Conservation (phyloP, 768 basidiomycete species). For the Phylloporus arenicola region DNA sequence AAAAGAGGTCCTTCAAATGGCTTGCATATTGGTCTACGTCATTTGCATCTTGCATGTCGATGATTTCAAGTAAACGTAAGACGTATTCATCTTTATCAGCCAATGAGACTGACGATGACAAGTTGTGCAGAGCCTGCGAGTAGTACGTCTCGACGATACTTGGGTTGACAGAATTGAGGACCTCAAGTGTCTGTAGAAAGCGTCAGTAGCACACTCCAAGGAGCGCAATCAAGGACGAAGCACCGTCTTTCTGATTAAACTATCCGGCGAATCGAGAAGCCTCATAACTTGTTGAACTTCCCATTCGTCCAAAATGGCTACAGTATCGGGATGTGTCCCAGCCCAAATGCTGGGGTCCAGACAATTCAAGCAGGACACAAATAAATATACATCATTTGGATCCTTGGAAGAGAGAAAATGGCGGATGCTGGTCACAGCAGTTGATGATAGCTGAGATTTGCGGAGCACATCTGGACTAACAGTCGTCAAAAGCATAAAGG, state of each 20-base stretch:
- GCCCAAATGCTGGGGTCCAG: slow-evolving; percentile 63
- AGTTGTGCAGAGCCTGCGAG: slow-evolving; percentile 35
- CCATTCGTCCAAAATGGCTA: slow-evolving; percentile 57
- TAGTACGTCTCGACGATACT: slow-evolving; percentile 55
- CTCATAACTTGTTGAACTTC: slow-evolving; percentile 73
- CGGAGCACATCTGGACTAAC: slow-evolving; percentile 16
- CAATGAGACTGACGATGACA: slow-evolving; percentile 31
- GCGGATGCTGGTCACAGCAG: slow-evolving; percentile 45
- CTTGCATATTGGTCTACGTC: slow-evolving; percentile 59
- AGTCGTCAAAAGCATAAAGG: slow-evolving; percentile 30
- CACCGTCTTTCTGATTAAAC: slow-evolving; percentile 55
- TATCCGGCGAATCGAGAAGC: slow-evolving; percentile 57
- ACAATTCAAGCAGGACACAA: slow-evolving; percentile 58
- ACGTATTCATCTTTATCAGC: slow-evolving; percentile 39
- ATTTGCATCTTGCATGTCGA: slow-evolving; percentile 39
- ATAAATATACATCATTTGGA: slow-evolving; percentile 59
- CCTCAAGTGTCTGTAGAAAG: slow-evolving; percentile 48
- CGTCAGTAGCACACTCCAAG: background rate
- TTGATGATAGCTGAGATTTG: slow-evolving; percentile 12
- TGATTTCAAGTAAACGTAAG: slow-evolving; percentile 49
- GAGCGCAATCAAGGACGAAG: slow-evolving; percentile 5
- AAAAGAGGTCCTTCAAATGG: slow-evolving; percentile 40
- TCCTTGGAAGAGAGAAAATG: slow-evolving; percentile 52
- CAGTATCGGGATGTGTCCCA: slow-evolving; percentile 47
- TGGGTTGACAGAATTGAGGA: slow-evolving; percentile 55